Evolutionary conservation across 2,329 filamentous ascomycete genomes (phyloP).

Genomic region (Grosmannia huntii): DNA sequence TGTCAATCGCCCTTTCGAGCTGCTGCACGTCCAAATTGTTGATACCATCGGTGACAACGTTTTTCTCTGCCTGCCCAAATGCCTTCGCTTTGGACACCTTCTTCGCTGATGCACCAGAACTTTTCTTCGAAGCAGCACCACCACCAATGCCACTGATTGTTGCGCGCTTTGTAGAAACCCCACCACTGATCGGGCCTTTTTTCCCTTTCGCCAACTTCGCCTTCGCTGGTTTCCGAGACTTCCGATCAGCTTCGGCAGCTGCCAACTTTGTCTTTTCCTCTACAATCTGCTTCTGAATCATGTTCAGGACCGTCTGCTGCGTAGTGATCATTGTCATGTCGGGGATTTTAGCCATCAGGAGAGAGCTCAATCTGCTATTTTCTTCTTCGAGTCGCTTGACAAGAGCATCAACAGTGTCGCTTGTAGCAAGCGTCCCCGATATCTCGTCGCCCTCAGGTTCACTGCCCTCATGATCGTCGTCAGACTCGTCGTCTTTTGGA

Average conservation of each 20-base stretch:
- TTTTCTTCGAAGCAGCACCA: slow-evolving; percentile 20
- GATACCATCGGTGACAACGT: slow-evolving; percentile 77
- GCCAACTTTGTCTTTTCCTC: slow-evolving; percentile 54
- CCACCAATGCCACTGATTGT: slow-evolving; percentile 8
- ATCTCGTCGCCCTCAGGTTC: slow-evolving; percentile 47
- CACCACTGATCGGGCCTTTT: slow-evolving; percentile 17
- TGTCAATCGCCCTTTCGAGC: slow-evolving; percentile 68
- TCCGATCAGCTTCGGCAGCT: slow-evolving; percentile 43
- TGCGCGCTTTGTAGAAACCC: slow-evolving; percentile 11
- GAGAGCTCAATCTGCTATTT: slow-evolving; percentile 41
- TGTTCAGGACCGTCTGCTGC: slow-evolving; percentile 47
- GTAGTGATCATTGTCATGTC: slow-evolving; percentile 41
- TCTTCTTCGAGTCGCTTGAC: slow-evolving; percentile 41
- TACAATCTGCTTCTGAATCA: slow-evolving; percentile 60
- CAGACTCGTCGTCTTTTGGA: slow-evolving; percentile 56
- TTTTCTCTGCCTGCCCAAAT: slow-evolving; percentile 72
- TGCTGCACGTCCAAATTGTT: slow-evolving; percentile 66
- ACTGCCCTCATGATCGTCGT: slow-evolving; percentile 59
- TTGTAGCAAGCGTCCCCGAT: slow-evolving; percentile 26
- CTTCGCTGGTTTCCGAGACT: slow-evolving; percentile 38
- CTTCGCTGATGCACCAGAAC: slow-evolving; percentile 21
- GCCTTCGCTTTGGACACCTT: slow-evolving; percentile 42
- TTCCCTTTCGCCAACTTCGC: slow-evolving; percentile 43
- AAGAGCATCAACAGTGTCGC: slow-evolving; percentile 38
- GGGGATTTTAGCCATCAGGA: slow-evolving; percentile 36